Base-by-base conservation (phyloP, 2,329 filamentous ascomycete genomes). In the Curvularia lunata region DNA sequence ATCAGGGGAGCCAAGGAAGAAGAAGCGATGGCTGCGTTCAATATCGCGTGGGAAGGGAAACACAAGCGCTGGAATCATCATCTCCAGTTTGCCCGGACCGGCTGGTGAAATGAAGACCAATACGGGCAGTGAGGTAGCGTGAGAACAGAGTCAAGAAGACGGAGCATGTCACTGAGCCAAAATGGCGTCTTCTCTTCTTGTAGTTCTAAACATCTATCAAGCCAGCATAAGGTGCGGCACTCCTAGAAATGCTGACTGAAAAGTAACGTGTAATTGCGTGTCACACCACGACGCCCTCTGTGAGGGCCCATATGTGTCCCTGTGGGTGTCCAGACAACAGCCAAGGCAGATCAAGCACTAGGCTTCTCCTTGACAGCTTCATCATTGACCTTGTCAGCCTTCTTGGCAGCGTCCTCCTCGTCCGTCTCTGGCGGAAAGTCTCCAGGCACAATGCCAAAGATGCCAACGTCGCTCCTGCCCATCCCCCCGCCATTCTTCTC, bases 401-500 rank as follows among this genome's bases (percentile, higher is more conserved):
- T 46, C n/a, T 34, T 34, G 6, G 40, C 55, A 3, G 40, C 27
- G 18, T 52, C 53, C 18, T 62, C 52, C 30, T 65, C 64, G 1
- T 38, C 23, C 16, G 63, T 56, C 25, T 69, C 67, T 10, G 65
- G 59, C 7, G 73, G 73, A 46, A 75, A 76, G 47, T 75, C 73
- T 0, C 63, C 63, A 5, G 61, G 56, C 6, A 61, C 48, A 5
- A 68, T 58, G 3, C 63, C 65, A 60, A 71, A 71, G 2, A 74
- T 42, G 1, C 78, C 75, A 43, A 79, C 75, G 28, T 73, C 72
- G 64, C 83, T 85, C 69, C 77, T 78, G 5, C 83, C 83, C 74
- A 86, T 78, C 1, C 83, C 84, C 4, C 84, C 83, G 1, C 77
- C 77, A 7, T 69, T 73, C 56, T 73, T 73, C 56, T 74, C 75